Base-by-base conservation (phyloP, 768 basidiomycete genomes). In the Calocybe gangraenosa region DNA sequence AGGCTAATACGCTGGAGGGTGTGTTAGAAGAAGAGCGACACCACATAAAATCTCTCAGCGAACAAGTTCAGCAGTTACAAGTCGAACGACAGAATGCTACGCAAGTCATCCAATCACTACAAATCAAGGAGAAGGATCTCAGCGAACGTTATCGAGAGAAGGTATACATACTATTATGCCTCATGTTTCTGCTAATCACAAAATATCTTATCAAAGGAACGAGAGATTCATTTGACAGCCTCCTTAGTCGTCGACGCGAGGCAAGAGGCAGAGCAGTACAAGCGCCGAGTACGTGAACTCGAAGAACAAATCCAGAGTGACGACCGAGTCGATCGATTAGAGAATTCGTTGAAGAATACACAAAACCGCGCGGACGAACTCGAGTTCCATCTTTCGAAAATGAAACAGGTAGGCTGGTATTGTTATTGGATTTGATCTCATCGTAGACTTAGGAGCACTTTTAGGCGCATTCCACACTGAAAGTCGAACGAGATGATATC, bases 261-360 rank as follows among this genome's bases (percentile, higher is more conserved):
- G 39, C 65, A 71, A 31, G 72, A 80, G 48, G 71, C 76, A 3
- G 75, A 77, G 39, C 73, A 75, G 37, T 71, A 74, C 49, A 73
- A 75, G 48, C 74, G 79, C 36, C 71, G 76, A 44, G 71, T 83
- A 19, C 81, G 79, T 20, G 87, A 91, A 52, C 64, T 92, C 23
- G 81, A 87, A 55, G 89, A 91, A 49, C 85, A 88, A 52, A 82
- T 92, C 17, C 81, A 91, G 61, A 82, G 78, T 48, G 89, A 92
- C 58, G 87, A 92, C 62, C 82, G 86, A 33, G 81, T 82, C 13
- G 89, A 90, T 51, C 74, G 74, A 34, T 65, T 91, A 19, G 88
- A 91, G 58, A 65, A 67, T 36, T 84, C 84, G 7, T 65, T 92
- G 37, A 83, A 82, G 58, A 82, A 89, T 55, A 83, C 83, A 19